Evolutionary conservation across 345 rosid species (phyloP), one percentile per base, ranked within the genome.

Genomic region (Acer yangbiense): DNA sequence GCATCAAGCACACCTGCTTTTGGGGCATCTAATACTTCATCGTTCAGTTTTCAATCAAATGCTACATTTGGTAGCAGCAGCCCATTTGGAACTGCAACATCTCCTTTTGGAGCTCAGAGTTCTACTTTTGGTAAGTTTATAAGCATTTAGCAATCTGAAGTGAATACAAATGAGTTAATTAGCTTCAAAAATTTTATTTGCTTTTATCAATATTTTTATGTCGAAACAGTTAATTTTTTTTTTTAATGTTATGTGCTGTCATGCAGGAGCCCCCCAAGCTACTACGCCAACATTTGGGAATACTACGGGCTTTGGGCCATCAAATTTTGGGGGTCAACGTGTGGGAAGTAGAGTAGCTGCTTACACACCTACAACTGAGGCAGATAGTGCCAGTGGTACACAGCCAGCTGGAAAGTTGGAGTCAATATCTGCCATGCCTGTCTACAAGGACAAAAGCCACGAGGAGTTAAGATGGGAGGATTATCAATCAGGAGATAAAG

Each of bases 391-490:
- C 52, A 80, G 67, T 81, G 85, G 87, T 72, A 68, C 83, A 20
- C 91, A 87, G 85, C 85, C 94, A 46, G 86, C 88, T 81, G 98
- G 89, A 64, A 96, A 88, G 88, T 82, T 97, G 69, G 90, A 81
- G 76, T 97, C 99, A 20, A 91, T 97, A 85, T 89, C 97, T 29
- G 98, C 98, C 55, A 93, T 93, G 99, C 73, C 93, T 76, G 86
- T 70, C 57, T 85, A 94, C 83, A 89, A 84, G 78, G 91, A 88
- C 46, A 93, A 93, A 86, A 88, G 86, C 83, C 97, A 90, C 54
- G 98, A 97, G 82, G 99, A 94, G 87, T 89, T 97, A 70, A 85
- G 97, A 77, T 91, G 98, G 98, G 99, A 90, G 82, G 99, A 97
- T 78, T 93, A 91, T 79, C 99, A 97, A 78, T 82, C 74, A 73